Percentiles rank a stretch among this genome's conserved stretches.
phyloP scores from a whole-genome alignment of 139 green algal genomes.

The Klebsormidium nitens region DNA sequence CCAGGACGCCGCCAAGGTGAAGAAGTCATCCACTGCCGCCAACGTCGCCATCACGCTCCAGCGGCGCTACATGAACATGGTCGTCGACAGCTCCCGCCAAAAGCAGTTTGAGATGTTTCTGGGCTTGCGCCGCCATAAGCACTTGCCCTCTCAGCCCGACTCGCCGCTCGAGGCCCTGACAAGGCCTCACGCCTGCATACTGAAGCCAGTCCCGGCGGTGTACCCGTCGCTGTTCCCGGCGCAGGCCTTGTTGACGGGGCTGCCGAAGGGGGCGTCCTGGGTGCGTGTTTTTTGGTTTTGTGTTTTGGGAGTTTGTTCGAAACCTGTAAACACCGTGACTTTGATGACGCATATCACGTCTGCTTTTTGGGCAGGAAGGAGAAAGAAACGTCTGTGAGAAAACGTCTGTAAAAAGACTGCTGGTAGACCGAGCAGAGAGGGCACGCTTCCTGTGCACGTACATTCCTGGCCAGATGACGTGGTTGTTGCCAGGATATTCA shows the following conservation, averaged over 20 bases:
- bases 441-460: too few relatives aligned
- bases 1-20: too few relatives aligned
- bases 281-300: neutral
- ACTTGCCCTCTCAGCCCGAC: slow-evolving; percentile 24
- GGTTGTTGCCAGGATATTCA: too few relatives aligned
- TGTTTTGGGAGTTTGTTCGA: neutral
- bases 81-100: slow-evolving; percentile 31
- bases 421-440: too few relatives aligned
- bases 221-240: slow-evolving; percentile 16
- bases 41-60: slow-evolving; percentile 67
- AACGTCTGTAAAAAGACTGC: too few relatives aligned
- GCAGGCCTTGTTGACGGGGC: slow-evolving; percentile 15
- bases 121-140: slow-evolving; percentile 46
- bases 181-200: slow-evolving; percentile 21
- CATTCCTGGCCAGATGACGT: too few relatives aligned
- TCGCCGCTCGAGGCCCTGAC: slow-evolving; percentile 19
- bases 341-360: too few relatives aligned
- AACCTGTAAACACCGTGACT: too few relatives aligned
- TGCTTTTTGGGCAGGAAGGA: too few relatives aligned
- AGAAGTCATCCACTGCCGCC: too few relatives aligned
- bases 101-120: slow-evolving; percentile 75
- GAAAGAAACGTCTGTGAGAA: too few relatives aligned
- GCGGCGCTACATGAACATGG: slow-evolving; percentile 66
- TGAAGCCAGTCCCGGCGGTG: slow-evolving; percentile 35
- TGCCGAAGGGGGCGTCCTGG: neutral